phyloP scores from a whole-genome alignment of 257 asterid species.

The Solanum habrochaites region DNA sequence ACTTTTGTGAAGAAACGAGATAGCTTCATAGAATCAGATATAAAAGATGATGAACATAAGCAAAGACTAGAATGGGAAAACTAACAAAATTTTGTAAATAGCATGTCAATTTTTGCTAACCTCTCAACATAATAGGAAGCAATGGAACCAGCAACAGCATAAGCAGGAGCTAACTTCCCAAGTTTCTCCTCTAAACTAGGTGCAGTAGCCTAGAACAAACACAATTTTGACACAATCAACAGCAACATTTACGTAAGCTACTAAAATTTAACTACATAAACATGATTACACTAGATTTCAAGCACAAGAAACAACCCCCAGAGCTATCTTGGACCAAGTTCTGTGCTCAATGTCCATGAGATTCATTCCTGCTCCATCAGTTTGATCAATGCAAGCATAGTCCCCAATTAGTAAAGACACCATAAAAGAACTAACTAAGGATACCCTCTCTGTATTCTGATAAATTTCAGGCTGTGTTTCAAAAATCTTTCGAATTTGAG shows the following conservation, averaged over 20 bases:
- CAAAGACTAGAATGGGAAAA: neutral
- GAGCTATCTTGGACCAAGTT: slow-evolving; percentile 50
- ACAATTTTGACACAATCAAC: neutral
- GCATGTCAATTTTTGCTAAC: slow-evolving; percentile 14
- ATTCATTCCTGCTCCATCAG: slow-evolving; percentile 99
- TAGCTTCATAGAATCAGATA: neutral
- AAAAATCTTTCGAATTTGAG: slow-evolving; percentile 68
- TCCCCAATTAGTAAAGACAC: slow-evolving; percentile 64
- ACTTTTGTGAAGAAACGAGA: neutral
- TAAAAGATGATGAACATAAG: neutral
- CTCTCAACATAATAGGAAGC: slow-evolving; percentile 67
- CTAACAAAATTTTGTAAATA: neutral
- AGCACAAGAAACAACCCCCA: slow-evolving; percentile 43
- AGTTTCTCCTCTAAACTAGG: slow-evolving; percentile 77
- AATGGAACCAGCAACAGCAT: slow-evolving; percentile 64
- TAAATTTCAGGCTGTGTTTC: slow-evolving; percentile 65
- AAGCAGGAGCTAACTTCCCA: slow-evolving; percentile 77
- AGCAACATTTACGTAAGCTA: neutral
- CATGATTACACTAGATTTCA: neutral
- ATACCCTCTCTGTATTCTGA: slow-evolving; percentile 64
- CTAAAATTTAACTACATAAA: neutral
- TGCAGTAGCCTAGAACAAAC: slow-evolving; percentile 55
- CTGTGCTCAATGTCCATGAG: slow-evolving; percentile 77
- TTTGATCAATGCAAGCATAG: slow-evolving; percentile 86
- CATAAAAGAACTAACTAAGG: slow-evolving; percentile 85